These are phyloP conservation scores for Suillus bovinus DNA, from an alignment of 768 basidiomycete species.

Conservation along the genomic window DNA sequence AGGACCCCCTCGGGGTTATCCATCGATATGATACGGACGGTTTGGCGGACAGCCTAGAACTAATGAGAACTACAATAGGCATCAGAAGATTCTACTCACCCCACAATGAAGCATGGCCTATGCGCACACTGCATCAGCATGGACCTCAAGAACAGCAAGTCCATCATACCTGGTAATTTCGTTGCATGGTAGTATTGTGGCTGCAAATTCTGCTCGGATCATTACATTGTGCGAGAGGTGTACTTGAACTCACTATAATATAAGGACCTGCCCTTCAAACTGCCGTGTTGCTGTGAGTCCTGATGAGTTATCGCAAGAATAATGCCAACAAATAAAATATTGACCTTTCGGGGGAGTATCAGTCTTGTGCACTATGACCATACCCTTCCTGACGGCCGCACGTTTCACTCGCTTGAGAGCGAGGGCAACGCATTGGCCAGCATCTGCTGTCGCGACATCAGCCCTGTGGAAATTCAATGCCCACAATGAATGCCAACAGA, in stretches of 20 bases:
- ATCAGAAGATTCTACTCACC: slow-evolving; percentile 39
- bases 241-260: slow-evolving; percentile 70
- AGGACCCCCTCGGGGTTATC: slow-evolving; percentile 88
- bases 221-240: neutral
- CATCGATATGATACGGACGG: slow-evolving; percentile 86
- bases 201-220: slow-evolving; percentile 35
- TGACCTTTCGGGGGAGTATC: slow-evolving; percentile 77
- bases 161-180: slow-evolving; percentile 78
- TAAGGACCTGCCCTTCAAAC: slow-evolving; percentile 93
- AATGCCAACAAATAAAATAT: slow-evolving; percentile 8
- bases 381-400: slow-evolving; percentile 85
- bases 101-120: slow-evolving; percentile 94
- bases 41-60: slow-evolving; percentile 81
- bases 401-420: slow-evolving; percentile 89
- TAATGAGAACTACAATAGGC: slow-evolving; percentile 10
- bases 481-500: neutral
- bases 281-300: slow-evolving; percentile 60
- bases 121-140: slow-evolving; percentile 1
- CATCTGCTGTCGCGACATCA: slow-evolving; percentile 81
- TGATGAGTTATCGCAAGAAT: neutral
- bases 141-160: neutral
- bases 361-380: slow-evolving; percentile 85
- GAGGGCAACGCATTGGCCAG: slow-evolving; percentile 93
- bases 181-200: slow-evolving; percentile 91
- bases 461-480: slow-evolving; percentile 48